Conservation (phyloP, 164 flowering plant genomes). For the Euptelea pleiosperma region DNA sequence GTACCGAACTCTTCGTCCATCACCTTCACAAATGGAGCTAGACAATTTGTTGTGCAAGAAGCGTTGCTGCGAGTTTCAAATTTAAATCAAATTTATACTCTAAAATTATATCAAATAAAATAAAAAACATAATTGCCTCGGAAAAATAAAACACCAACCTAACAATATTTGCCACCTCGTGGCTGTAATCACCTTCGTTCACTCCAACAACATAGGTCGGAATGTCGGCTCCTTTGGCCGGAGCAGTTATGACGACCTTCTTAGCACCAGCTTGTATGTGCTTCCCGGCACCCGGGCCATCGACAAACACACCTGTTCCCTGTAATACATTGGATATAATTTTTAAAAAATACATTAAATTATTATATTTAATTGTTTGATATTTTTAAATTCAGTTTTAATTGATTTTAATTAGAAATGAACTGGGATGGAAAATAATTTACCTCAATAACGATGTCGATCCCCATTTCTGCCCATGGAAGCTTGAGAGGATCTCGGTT, state of each 20-base stretch:
- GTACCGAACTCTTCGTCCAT: constrained; percentile 91
- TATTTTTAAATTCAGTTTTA: no score
- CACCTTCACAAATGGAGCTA: constrained; percentile 94
- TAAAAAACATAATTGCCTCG: not conserved
- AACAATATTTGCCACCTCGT: constrained; percentile 74
- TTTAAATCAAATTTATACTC: not conserved
- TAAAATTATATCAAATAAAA: not conserved
- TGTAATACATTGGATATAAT: constrained; percentile 28
- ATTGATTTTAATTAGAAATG: no score
- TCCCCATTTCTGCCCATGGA: constrained; percentile 97
- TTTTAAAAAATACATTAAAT: no score
- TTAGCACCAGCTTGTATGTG: constrained; percentile 99
- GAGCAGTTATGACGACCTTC: constrained; percentile 98
- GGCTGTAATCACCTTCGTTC: constrained; percentile 73
- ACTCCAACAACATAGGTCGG: constrained; percentile 97
- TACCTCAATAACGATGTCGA: constrained; percentile 98
- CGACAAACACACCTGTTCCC: constrained; percentile 99
- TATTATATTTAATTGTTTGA: no score
- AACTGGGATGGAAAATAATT: not conserved
- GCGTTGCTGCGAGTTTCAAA: constrained; percentile 68
- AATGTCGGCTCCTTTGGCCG: constrained; percentile 96
- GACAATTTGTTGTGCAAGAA: constrained; percentile 97
- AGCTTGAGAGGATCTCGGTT: constrained; percentile 93
- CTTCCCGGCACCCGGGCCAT: constrained; percentile 98
- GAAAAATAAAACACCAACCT: constrained; percentile 42